These are phyloP conservation scores for Moesziomyces aphidis DNA, from an alignment of 1,284 basidiomycete species.

Conservation along the genomic window DNA sequence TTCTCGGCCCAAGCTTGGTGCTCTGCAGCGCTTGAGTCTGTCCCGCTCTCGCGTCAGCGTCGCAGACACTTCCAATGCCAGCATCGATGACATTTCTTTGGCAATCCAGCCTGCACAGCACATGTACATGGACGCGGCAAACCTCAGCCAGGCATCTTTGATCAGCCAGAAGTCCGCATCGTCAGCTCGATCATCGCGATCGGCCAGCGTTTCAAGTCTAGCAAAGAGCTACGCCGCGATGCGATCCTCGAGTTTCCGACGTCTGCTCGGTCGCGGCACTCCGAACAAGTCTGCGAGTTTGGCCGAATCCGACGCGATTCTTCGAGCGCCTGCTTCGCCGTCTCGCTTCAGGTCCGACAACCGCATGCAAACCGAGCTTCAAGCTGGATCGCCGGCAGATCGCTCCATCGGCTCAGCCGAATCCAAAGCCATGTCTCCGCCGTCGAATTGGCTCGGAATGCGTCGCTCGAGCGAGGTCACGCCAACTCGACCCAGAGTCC, in stretches of 20 bases:
- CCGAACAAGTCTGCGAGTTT: not conserved
- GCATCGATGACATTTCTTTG: slow-evolving; percentile 14
- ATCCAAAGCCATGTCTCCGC: slow-evolving; percentile 12
- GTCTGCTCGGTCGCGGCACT: slow-evolving; percentile 18
- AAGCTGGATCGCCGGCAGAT: not conserved
- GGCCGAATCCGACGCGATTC: not conserved
- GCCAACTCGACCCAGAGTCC: slow-evolving; percentile 13
- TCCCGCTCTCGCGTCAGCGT: slow-evolving; percentile 41
- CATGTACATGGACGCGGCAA: slow-evolving; percentile 8
- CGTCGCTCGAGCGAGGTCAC: slow-evolving; percentile 31
- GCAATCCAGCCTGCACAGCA: not conserved
- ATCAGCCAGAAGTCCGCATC: slow-evolving; percentile 30
- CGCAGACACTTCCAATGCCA: slow-evolving; percentile 18
- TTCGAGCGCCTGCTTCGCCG: slow-evolving; percentile 4
- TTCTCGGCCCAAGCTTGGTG: slow-evolving; percentile 26
- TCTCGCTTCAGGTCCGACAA: slow-evolving; percentile 10
- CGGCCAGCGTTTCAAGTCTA: slow-evolving; percentile 16
- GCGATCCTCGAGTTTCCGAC: slow-evolving; percentile 33
- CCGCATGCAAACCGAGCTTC: not conserved
- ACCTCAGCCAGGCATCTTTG: slow-evolving; percentile 31
- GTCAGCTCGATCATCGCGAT: slow-evolving; percentile 19
- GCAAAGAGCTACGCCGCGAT: slow-evolving; percentile 31
- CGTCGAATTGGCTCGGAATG: slow-evolving; percentile 12
- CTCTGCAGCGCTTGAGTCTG: slow-evolving; percentile 37
- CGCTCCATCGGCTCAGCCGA: not conserved